Base-by-base conservation (phyloP, 225 moss, liverwort and hornwort species). In the Marchantia paleacea region DNA sequence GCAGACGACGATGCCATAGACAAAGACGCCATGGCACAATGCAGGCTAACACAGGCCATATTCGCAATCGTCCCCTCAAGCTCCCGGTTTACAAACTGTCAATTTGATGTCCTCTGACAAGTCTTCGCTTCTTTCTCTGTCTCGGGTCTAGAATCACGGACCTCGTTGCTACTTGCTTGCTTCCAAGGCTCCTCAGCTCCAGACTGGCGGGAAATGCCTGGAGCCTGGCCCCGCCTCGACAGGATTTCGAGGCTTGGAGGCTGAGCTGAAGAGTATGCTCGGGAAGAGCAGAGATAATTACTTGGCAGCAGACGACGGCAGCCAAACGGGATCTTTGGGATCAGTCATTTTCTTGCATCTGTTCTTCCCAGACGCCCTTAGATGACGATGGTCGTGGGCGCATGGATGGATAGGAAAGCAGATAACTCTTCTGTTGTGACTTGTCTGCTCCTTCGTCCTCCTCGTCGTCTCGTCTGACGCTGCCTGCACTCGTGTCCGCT, bases 351-450 rank as follows among this genome's bases (percentile, higher is more conserved):
- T 22, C n/a, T 19, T 72, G 30, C 49, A 20, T 72, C 20, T 22
- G 4, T 50, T n/a, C 22, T n/a, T 49, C 52, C n/a, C 0, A 10
- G 6, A 20, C 15, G 4, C 12, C 19, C 18, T 25, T 3, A 24
- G 14, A n/a, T 39, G 19, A 49, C 2, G 20, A 22, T 19, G 47
- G 69, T 8, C 47, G 4, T 47, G 5, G 39, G 69, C 11, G 0
- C 25, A 3, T 39, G 16, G 19, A 39, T 52, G 72, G 72, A 72
- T 72, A 72, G 72, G 72, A 52, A 72, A 72, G 51, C 72, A 52
- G 72, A 72, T 72, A 72, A 72, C 52, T 11, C 69, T 66, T 39
- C 39, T 2, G 39, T 39, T 39, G 39, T 39, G 39, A 39, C 39
- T 39, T 39, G 39, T 39, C 39, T 39, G 39, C 39, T 39, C 39